Conservation (phyloP, 2,329 filamentous ascomycete genomes). For the Pestalotiopsis sp. region DNA sequence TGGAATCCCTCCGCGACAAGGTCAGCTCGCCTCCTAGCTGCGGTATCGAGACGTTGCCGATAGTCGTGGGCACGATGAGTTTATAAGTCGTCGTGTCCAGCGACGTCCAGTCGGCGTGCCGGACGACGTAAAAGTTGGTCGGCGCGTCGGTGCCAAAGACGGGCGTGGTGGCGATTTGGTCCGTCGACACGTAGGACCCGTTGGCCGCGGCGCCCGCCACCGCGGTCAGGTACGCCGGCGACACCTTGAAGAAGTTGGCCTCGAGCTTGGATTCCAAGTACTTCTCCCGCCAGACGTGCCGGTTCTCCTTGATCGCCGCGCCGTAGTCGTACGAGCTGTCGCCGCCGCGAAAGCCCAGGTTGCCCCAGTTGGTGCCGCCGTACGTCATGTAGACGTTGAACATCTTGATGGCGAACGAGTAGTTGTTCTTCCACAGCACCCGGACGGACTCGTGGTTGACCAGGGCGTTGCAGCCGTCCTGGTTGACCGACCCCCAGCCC, state of each 20-base stretch:
- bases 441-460: conserved; percentile 73
- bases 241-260: conserved; percentile 73
- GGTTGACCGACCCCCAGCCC: conserved; percentile 43
- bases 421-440: conserved; percentile 79
- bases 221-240: conserved; percentile 69
- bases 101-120: conserved; percentile 68
- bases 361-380: conserved; percentile 86
- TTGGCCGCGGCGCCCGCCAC: conserved; percentile 53
- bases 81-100: conserved; percentile 61
- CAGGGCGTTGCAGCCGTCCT: conserved; percentile 66
- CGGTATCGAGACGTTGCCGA: conserved; percentile 59
- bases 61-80: conserved; percentile 62
- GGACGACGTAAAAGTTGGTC: conserved; percentile 62
- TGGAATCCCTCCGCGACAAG: conserved; percentile 66
- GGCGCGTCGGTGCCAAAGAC: conserved; percentile 53
- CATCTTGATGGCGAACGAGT: background rate
- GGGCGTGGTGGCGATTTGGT: conserved; percentile 61
- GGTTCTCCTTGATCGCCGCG: conserved; percentile 67
- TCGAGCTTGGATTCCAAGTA: conserved; percentile 80
- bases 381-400: conserved; percentile 2
- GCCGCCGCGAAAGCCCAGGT: conserved; percentile 69
- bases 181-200: conserved; percentile 54
- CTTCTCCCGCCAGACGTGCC: conserved; percentile 71
- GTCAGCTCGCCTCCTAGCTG: conserved; percentile 58
- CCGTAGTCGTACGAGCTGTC: conserved; percentile 63